Base-by-base conservation (phyloP, 2,329 filamentous ascomycete species). In the Colletotrichum limetticola region DNA sequence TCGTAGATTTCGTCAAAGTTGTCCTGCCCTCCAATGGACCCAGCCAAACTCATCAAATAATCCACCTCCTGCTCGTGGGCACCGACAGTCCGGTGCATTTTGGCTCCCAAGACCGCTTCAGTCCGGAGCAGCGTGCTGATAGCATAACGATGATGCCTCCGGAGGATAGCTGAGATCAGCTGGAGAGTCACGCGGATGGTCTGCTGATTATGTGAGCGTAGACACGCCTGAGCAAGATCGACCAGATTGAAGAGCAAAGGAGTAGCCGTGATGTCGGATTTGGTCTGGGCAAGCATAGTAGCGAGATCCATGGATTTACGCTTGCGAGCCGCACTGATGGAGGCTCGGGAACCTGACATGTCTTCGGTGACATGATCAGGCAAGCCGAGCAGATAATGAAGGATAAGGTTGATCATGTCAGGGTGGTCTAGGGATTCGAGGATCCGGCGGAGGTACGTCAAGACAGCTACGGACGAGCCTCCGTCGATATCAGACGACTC, bases 401-500 rank as follows among this genome's bases (percentile, higher is more conserved):
- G 89, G 66, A 98, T 97, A 73, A 98, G 92, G 76, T 98, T 94
- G 72, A 98, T 94, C 85, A 99, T 93, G 78, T 98, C 95, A 8
- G 95, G 94, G 80, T 98, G 95, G 75, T 98, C 95, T 16, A 99
- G 87, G 0, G 94, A 93, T 80, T 98, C 95, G 6, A 99, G 88
- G 68, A 98, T 97, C 55, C 94, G 93, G 71, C 94, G 93, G 46
- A 99, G 87, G 81, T 99, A 98, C 2, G 95, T 98, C 75, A 98
- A 87, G 14, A 99, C 97, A 4, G 97, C 97, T 26, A 98, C 95
- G 0, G 97, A 98, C 7, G 97, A 99, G 66, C 97, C 97, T 76
- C 96, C 97, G 82, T 98, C 96, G 52, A 97, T 94, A 84, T 99
- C 97, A 1, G 97, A 98, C 11, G 97, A 99, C 82, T 99, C 96